A percentile compares a stretch with the other conserved stretches of the same genome.
phyloP scores from a whole-genome alignment of 805 yeast genomes.

The Starmerella kuoi region DNA sequence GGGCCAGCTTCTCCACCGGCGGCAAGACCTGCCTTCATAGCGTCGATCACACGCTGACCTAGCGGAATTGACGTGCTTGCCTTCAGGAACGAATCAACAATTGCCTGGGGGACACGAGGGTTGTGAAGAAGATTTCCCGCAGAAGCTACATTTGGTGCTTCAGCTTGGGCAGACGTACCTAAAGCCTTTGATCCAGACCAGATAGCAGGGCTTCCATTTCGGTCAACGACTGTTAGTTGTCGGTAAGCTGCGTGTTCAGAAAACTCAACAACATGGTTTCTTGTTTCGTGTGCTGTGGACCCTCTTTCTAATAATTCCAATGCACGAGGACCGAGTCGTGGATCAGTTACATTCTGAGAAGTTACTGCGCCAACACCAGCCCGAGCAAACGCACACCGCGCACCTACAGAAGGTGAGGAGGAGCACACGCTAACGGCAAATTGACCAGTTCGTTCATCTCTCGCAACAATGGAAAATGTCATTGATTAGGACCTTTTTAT shows the following conservation, averaged over 20 bases:
- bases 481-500: not conserved
- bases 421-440: conserved; percentile 17
- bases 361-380: conserved; percentile 20
- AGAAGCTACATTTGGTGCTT: conserved; percentile 10
- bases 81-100: conserved; percentile 10
- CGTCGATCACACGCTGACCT: conserved; percentile 14
- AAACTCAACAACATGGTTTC: conserved; percentile 4
- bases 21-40: conserved; percentile 18
- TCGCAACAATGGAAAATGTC: conserved; percentile 20
- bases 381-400: conserved; percentile 17
- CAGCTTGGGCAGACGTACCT: conserved; percentile 11
- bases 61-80: conserved; percentile 8
- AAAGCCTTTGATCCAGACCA: conserved; percentile 17
- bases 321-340: conserved; percentile 16
- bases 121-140: conserved; percentile 17
- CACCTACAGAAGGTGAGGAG: conserved; percentile 20
- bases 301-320: conserved; percentile 12
- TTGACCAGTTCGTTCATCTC: conserved; percentile 13
- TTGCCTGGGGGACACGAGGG: conserved; percentile 9
- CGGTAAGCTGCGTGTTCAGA: conserved; percentile 9
- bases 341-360: conserved; percentile 19
- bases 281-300: conserved; percentile 9
- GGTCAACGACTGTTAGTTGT: conserved; percentile 16
- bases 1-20: conserved; percentile 22
- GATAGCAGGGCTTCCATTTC: conserved; percentile 11